Evolutionary conservation across 306 rosid genomes (phyloP), one percentile per base, ranked within the genome.

Genomic region (Medicago lupulina): DNA sequence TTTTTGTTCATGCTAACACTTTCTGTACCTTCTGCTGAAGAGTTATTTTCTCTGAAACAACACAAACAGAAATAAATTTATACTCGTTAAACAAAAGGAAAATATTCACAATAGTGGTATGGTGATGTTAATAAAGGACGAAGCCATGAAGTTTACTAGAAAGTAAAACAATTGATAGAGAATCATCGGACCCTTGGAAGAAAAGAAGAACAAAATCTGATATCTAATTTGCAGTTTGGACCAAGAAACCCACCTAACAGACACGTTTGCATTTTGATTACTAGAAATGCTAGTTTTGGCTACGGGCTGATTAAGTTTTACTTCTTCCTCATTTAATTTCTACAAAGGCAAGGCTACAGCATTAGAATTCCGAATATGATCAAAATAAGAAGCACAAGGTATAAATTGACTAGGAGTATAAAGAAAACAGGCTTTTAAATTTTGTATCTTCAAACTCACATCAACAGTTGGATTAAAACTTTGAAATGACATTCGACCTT

Each of bases 401-500:
- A 49, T 9, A 75, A 54, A 58, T 47, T 44, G 31, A 71, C 49
- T 8, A 62, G 11, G 50, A 15, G 31, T 44, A 62, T 53, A 80
- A 8, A 40, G 79, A 58, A 77, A 47, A 77, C 41, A 67, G 67
- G 44, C 49, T 66, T 50, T 73, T 40, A 58, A 75, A 69, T 61
- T 70, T 49, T 73, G 70, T 54, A 83, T 51, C 75, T 75, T 73
- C 80, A 78, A 65, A 92, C 99, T 92, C 87, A 96, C 99, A 82
- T 96, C 99, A 82, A 96, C 82, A 1, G 83, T 74, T 21, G 98
- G 98, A 84, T 96, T 96, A 80, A 96, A 96, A 79, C 87, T 85
- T 64, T 82, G 89, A 85, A 96, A 92, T 15, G 98, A 90, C 92
- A 92, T 88, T 17, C 97, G 91, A 53, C 99, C 99, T 76, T 80